Evolutionary conservation across 371 early-diverging fungal species (phyloP), one percentile per base, ranked within the genome.

Genomic region (Haplosporangium sp.): DNA sequence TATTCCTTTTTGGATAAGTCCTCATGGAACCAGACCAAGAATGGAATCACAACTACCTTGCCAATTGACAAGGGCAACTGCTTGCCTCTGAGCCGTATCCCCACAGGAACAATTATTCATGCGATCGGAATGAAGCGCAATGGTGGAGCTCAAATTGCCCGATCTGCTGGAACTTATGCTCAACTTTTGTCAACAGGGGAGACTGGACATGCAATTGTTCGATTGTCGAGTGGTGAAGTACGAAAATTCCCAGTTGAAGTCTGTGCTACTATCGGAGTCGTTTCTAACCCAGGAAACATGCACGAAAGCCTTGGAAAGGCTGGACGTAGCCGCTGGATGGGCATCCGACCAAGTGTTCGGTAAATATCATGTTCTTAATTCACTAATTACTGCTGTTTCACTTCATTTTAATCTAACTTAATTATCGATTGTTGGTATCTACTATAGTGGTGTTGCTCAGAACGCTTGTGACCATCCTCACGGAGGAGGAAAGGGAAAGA

Each of bases 401-500:
- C 15, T 39, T 11, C 50, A 6, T 48, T 62, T 61, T 58, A 0
- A 35, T 55, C 34, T 7, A 34, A 55, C 57, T 9, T 7, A 40
- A 34, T 42, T 2, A 40, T 38, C 27, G 27, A 27, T 27, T 27
- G 27, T 27, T 71, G 42, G 17, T 57, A 10, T 52, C 5, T 9
- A n/a, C 83, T 74, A 73, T 59, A 79, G 82, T 90, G 97, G 98
- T 95, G 96, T 98, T 84, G 99, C 99, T 52, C 97, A 97, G 98
- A 99, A 98, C 88, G 94, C 98, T n/a, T 88, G 90, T 64, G 98
- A 99, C 87, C 99, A 99, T 89, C 97, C 98, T 67, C 98, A 98
- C 85, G 99, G 99, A 88, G 99, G 99, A 91, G 99, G 99, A 90
- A 91, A 94, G 78, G 93, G 94, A 78, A 97, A 96, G 88, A 94